Base-by-base conservation (phyloP, 179 eudicot species). In the Beta lomatogona region DNA sequence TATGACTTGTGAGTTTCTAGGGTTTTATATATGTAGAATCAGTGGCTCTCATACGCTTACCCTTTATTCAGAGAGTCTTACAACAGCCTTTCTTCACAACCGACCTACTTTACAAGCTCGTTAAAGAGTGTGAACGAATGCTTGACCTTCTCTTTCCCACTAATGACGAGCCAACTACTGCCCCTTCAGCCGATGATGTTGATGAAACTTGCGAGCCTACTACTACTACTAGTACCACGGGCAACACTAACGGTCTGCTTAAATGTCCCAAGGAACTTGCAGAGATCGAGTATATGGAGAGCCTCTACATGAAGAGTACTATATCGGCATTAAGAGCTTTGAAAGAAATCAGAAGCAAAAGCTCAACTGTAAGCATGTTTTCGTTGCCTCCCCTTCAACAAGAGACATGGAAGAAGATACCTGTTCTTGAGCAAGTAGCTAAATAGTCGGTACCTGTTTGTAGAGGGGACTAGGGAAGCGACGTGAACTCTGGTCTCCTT, bases 41-140 rank as follows among this genome's bases (percentile, higher is more conserved):
- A n/a, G n/a, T n/a, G 11, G 94, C 94, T 67, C 89, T 92, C 5
- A 84, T 92, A 54, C 94, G 94, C 60, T 79, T 88, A 75, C 96
- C 98, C 67, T 93, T 93, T 85, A 92, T 93, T 45, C 94, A 93
- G 53, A 89, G 88, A 80, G 94, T 92, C 76, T 66, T 93, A 72
- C 92, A 90, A 61, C 90, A 93, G 75, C 96, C 98, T 10, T 93
- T 92, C 83, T 92, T 89, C 87, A 89, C 91, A 65, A 93, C 94
- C 6, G 94, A 93, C 77, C 55, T 92, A 19, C 84, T 93, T 15
- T 89, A 81, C 92, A 90, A 92, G 86, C 93, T 93, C 9, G 96
- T 91, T 25, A 93, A 91, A 66, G 90, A 93, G 79, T 91, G 97
- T 79, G 98, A 93, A 86, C 82, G 80, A 50, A 89, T 92, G 94